phyloP scores from a whole-genome alignment of 1,284 basidiomycete genomes.

The Fomitiporia mediterranea region DNA sequence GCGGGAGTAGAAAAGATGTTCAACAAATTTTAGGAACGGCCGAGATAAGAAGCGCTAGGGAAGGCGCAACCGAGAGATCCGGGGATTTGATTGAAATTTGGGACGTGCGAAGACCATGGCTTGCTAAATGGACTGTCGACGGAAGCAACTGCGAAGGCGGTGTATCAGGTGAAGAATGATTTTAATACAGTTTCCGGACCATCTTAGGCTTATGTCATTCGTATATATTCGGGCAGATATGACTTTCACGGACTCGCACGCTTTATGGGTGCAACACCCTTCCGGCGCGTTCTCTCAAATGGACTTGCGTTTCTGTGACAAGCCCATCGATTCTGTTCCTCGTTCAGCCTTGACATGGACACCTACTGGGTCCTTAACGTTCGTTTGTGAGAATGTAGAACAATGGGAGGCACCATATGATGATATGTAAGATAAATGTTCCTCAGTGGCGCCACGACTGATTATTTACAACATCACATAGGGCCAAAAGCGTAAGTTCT shows the following conservation, averaged over 20 bases:
- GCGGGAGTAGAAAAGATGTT: not conserved
- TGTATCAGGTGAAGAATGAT: constrained; percentile 50
- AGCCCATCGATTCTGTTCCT: constrained; percentile 67
- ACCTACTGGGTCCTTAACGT: constrained; percentile 61
- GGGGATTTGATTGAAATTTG: constrained; percentile 77
- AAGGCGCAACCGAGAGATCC: constrained; percentile 19
- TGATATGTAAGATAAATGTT: constrained; percentile 58
- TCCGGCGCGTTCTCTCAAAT: constrained; percentile 80
- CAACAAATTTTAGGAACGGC: not conserved
- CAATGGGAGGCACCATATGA: constrained; percentile 79
- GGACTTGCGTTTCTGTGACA: constrained; percentile 60
- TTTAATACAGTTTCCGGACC: constrained; percentile 7
- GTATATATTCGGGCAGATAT: constrained; percentile 45
- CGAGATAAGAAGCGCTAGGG: constrained; percentile 28
- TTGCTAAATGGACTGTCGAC: constrained; percentile 77
- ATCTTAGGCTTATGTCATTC: constrained; percentile 1
- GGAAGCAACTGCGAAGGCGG: constrained; percentile 62
- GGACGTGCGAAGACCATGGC: constrained; percentile 79
- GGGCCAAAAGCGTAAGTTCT: constrained; percentile 13
- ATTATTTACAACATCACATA: not conserved
- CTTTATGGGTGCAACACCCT: constrained; percentile 72
- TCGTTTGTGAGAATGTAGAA: constrained; percentile 56
- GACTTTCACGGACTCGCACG: constrained; percentile 65
- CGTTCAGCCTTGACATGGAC: constrained; percentile 69
- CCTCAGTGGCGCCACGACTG: constrained; percentile 7